Percentiles rank a stretch among this genome's conserved stretches.
Conservation (phyloP, 1,139 yeast genomes). For the Meyerozyma athensensis region DNA sequence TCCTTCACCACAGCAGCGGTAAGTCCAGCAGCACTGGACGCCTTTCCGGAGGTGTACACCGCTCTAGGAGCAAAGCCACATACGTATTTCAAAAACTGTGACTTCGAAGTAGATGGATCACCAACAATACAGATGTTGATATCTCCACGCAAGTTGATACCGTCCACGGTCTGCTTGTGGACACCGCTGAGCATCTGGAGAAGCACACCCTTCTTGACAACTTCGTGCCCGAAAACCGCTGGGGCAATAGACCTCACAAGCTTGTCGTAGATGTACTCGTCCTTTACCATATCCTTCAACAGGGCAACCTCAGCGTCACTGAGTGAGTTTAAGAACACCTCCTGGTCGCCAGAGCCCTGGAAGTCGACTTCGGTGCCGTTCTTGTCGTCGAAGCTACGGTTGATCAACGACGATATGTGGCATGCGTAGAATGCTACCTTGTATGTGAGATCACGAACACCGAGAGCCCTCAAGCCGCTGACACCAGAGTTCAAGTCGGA, state of each 20-base stretch:
- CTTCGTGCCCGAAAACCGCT: slow-evolving; percentile 94
- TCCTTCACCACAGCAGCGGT: slow-evolving; percentile 98
- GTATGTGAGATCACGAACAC: slow-evolving; percentile 92
- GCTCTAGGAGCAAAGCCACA: slow-evolving; percentile 91
- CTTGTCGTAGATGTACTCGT: slow-evolving; percentile 79
- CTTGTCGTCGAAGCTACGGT: slow-evolving; percentile 37
- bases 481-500: slow-evolving; percentile 84
- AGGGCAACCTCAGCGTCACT: slow-evolving; percentile 82
- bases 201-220: slow-evolving; percentile 86
- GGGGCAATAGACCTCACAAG: slow-evolving; percentile 92
- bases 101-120: slow-evolving; percentile 96
- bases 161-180: slow-evolving; percentile 90
- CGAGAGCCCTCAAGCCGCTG: slow-evolving; percentile 77
- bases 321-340: slow-evolving; percentile 70
- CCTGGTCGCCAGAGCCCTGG: slow-evolving; percentile 59
- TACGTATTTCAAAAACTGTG: slow-evolving; percentile 92
- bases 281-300: slow-evolving; percentile 86
- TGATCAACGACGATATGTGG: slow-evolving; percentile 64
- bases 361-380: slow-evolving; percentile 23
- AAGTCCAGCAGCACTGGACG: slow-evolving; percentile 97
- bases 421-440: slow-evolving; percentile 89
- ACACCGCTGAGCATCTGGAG: slow-evolving; percentile 94
- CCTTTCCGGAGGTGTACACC: slow-evolving; percentile 96
- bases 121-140: slow-evolving; percentile 96
- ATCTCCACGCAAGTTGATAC: slow-evolving; percentile 94